Evolutionary conservation across 768 basidiomycete genomes (phyloP).

Genomic region (Astraeus odoratus): DNA sequence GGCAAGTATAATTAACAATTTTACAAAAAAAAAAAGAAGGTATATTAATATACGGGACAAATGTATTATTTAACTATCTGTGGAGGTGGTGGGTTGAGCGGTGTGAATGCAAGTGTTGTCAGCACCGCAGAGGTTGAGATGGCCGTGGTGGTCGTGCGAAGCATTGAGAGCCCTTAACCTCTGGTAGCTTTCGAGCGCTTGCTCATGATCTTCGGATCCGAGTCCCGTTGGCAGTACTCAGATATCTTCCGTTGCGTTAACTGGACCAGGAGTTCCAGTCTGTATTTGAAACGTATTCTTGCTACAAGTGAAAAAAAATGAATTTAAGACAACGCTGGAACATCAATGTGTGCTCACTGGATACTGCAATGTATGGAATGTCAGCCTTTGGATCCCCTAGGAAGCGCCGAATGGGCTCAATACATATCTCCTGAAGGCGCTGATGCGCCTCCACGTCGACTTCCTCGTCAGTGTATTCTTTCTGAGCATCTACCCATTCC

Average conservation of each 20-base stretch:
- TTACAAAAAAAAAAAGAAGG: too few relatives aligned
- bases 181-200: too few relatives aligned
- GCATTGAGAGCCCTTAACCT: too few relatives aligned
- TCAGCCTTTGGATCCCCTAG: not conserved
- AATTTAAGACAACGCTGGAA: not conserved
- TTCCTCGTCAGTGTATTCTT: not conserved
- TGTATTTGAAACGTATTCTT: not conserved
- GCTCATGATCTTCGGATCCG: too few relatives aligned
- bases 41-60: too few relatives aligned
- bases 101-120: too few relatives aligned
- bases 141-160: too few relatives aligned
- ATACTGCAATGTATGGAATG: not conserved
- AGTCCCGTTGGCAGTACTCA: too few relatives aligned
- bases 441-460: not conserved
- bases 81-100: too few relatives aligned
- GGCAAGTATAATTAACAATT: too few relatives aligned
- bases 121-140: too few relatives aligned
- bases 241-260: not conserved
- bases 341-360: not conserved
- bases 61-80: too few relatives aligned
- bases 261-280: not conserved
- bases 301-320: not conserved
- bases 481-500: not conserved
- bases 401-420: not conserved
- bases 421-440: not conserved